Evolutionary conservation across 73 alveolate species (phyloP).

Genomic region (Paramecium primaurelia): DNA sequence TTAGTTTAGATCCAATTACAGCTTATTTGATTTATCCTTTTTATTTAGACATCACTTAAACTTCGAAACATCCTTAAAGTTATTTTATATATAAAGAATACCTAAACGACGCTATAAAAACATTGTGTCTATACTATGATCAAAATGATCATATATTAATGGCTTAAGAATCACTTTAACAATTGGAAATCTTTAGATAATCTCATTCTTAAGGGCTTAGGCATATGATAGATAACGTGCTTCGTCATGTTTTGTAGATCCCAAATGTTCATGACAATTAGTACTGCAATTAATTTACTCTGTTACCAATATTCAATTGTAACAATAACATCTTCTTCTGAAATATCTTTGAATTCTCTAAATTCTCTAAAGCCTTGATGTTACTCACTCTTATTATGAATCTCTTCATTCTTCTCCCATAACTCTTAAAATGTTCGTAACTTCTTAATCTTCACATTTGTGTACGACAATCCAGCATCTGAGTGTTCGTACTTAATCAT

Average conservation of each 20-base stretch:
- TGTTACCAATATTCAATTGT: constrained; percentile 62
- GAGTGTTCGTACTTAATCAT: constrained; percentile 42
- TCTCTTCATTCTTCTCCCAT: constrained; percentile 48
- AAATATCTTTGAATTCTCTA: constrained; percentile 50
- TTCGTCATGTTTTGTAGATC: constrained; percentile 66
- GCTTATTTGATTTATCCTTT: constrained; percentile 45
- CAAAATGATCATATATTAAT: constrained; percentile 55
- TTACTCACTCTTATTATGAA: background rate
- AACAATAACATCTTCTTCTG: constrained; percentile 52
- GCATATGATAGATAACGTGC: constrained; percentile 55
- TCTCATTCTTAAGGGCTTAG: constrained; percentile 52
- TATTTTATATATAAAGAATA: background rate
- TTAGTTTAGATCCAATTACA: constrained; percentile 57
- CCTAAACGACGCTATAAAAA: constrained; percentile 45
- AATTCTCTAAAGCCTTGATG: constrained; percentile 53
- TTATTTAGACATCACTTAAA: constrained; percentile 46
- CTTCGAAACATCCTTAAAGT: constrained; percentile 56
- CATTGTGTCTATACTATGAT: constrained; percentile 52
- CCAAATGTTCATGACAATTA: constrained; percentile 64
- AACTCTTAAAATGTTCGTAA: constrained; percentile 41
- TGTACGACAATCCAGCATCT: constrained; percentile 39
- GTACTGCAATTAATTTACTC: constrained; percentile 26
- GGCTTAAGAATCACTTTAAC: constrained; percentile 66
- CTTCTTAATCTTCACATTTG: constrained; percentile 43
- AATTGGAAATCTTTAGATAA: constrained; percentile 59